phyloP scores from a whole-genome alignment of 164 flowering plant species.

The Stephania cephalantha region DNA sequence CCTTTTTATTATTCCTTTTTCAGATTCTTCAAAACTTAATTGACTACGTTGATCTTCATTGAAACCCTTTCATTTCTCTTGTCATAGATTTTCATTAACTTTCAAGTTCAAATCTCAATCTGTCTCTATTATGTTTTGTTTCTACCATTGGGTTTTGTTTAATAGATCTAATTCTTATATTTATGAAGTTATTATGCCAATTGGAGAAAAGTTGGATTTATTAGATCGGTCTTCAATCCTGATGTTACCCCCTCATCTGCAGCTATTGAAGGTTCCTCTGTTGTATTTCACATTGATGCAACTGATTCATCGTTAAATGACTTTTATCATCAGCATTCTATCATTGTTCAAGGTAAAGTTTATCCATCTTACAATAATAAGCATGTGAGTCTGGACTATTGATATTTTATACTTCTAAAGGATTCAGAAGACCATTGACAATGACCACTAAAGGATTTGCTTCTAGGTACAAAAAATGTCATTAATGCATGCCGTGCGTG shows the following conservation, averaged over 20 bases:
- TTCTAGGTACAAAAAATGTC: conserved; percentile 82
- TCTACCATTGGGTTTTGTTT: background rate
- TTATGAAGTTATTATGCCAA: background rate
- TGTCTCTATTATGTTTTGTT: background rate
- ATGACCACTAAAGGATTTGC: background rate
- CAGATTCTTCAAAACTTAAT: background rate
- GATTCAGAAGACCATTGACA: background rate
- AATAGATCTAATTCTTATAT: background rate
- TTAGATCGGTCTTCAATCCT: background rate
- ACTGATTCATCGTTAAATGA: conserved; percentile 25
- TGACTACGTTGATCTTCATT: background rate
- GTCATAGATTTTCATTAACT: no score
- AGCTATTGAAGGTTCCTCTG: conserved; percentile 68
- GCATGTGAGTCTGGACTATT: background rate
- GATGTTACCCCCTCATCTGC: conserved; percentile 24
- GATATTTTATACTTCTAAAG: background rate
- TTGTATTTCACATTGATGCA: conserved; percentile 55
- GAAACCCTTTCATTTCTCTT: background rate
- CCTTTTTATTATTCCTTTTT: no score
- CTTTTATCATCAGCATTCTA: conserved; percentile 42
- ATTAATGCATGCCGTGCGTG: conserved; percentile 70
- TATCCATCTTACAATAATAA: background rate
- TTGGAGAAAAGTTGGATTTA: conserved; percentile 4
- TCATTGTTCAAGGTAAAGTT: conserved; percentile 70
- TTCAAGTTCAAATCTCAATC: background rate